Conservation (phyloP, 306 rosid genomes). For the Clitoria ternatea region DNA sequence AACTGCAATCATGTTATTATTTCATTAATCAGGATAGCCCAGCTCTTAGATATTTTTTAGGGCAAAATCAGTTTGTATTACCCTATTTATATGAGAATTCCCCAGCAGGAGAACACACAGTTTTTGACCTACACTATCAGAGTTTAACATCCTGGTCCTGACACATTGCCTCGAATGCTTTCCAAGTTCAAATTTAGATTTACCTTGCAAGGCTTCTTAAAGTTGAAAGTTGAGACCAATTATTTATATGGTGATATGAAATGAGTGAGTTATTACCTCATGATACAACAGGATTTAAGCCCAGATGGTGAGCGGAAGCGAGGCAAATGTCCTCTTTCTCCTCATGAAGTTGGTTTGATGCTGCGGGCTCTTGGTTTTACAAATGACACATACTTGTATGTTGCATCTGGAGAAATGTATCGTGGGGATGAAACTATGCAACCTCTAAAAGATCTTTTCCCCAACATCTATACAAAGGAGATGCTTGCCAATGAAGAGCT, state of each 20-base stretch:
- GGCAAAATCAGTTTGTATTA: too few species aligned
- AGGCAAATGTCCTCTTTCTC: slow-evolving; percentile 96
- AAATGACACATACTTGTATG: slow-evolving; percentile 81
- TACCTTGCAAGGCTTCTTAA: background rate
- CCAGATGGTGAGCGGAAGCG: slow-evolving; percentile 84
- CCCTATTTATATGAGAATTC: too few species aligned
- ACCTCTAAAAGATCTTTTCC: slow-evolving; percentile 91
- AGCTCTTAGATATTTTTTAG: too few species aligned
- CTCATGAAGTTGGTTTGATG: slow-evolving; percentile 96
- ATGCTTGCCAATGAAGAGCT: slow-evolving; percentile 83
- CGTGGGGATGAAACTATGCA: slow-evolving; percentile 94
- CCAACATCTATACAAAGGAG: slow-evolving; percentile 90
- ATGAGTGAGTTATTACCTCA: slow-evolving; percentile 6
- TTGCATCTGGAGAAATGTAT: slow-evolving; percentile 97
- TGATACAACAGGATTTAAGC: slow-evolving; percentile 65
- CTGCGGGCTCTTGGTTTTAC: slow-evolving; percentile 85
- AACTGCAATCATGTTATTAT: too few species aligned
- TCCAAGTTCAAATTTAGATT: background rate
- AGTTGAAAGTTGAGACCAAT: background rate
- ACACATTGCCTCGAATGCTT: slow-evolving; percentile 8
- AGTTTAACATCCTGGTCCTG: too few species aligned
- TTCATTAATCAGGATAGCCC: too few species aligned
- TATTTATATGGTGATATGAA: slow-evolving; percentile 15
- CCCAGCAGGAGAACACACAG: too few species aligned
- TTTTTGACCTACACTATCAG: too few species aligned